Percentiles rank a stretch among this genome's conserved stretches.
Conservation (phyloP, 495 filamentous ascomycete genomes). For the Pyrenopolyporus hunteri region DNA sequence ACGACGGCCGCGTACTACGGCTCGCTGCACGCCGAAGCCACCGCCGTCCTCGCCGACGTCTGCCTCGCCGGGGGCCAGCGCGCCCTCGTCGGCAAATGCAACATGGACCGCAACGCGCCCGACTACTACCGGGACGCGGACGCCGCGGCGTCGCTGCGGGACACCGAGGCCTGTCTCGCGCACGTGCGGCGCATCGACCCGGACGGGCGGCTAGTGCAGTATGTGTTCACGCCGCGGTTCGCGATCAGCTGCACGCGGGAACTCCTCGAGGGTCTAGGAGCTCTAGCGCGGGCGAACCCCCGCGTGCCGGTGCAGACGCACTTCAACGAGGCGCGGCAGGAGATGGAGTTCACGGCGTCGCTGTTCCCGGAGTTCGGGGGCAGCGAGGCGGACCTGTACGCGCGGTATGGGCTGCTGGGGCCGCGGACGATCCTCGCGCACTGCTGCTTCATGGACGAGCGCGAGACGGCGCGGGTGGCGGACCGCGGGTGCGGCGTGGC, state of each 20-base stretch:
- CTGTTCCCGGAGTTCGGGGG: constrained; percentile 58
- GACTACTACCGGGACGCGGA: constrained; percentile 63
- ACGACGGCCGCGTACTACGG: constrained; percentile 72
- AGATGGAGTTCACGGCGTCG: constrained; percentile 57
- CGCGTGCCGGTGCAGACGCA: constrained; percentile 68
- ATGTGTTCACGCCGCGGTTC: constrained; percentile 69
- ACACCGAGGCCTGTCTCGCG: constrained; percentile 60
- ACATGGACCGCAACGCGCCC: constrained; percentile 67
- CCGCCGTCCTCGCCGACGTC: constrained; percentile 63
- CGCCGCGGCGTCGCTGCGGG: constrained; percentile 53
- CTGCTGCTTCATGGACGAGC: constrained; percentile 63
- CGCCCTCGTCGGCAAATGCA: constrained; percentile 69
- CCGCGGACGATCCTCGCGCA: constrained; percentile 67
- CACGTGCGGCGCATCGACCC: constrained; percentile 53
- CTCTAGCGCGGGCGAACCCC: constrained; percentile 55
- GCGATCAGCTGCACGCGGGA: constrained; percentile 63
- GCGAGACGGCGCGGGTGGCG: constrained; percentile 57
- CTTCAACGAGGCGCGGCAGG: constrained; percentile 65
- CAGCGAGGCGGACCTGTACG: constrained; percentile 63
- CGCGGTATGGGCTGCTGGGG: constrained; percentile 58
- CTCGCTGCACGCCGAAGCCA: constrained; percentile 63
- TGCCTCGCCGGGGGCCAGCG: constrained; percentile 65
- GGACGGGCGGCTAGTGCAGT: constrained; percentile 53
- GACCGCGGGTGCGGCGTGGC: constrained; percentile 62
- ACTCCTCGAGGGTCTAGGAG: constrained; percentile 59